Evolutionary conservation across 2,329 filamentous ascomycete species (phyloP).

Genomic region (Colletotrichum salicis): DNA sequence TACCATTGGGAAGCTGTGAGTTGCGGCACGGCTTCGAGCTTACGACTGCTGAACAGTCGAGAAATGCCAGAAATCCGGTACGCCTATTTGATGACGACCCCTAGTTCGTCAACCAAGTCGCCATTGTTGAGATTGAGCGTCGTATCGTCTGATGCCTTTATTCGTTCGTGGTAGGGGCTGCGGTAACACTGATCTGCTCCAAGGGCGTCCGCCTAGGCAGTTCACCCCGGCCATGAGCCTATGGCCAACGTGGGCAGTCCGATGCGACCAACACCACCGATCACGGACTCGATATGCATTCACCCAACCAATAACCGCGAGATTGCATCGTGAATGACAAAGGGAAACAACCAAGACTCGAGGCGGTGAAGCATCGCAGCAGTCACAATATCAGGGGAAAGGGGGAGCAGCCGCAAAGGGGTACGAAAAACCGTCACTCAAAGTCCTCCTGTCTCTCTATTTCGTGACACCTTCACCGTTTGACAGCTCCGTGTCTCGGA

Average conservation of each 20-base stretch:
- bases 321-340: not conserved
- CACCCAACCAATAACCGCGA: not conserved
- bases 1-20: not conserved
- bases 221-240: not conserved
- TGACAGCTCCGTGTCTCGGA: slow-evolving; percentile 23
- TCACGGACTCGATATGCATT: not conserved
- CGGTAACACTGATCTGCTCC: slow-evolving; percentile 16
- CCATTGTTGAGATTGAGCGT: slow-evolving; percentile 6
- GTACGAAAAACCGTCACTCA: not conserved
- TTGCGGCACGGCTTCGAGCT: not conserved
- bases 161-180: not conserved
- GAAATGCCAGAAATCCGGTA: not conserved
- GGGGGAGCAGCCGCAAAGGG: not conserved
- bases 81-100: not conserved
- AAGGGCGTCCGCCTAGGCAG: not conserved
- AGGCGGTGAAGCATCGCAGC: slow-evolving; percentile 18
- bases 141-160: slow-evolving; percentile 26
- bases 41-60: not conserved
- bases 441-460: not conserved
- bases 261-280: slow-evolving; percentile 16
- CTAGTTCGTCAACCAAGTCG: not conserved
- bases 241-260: slow-evolving; percentile 10
- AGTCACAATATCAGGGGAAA: not conserved
- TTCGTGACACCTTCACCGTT: not conserved
- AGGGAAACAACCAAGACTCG: not conserved